Base-by-base conservation (phyloP, 2,329 filamentous ascomycete genomes). In the Cadophora sp. region DNA sequence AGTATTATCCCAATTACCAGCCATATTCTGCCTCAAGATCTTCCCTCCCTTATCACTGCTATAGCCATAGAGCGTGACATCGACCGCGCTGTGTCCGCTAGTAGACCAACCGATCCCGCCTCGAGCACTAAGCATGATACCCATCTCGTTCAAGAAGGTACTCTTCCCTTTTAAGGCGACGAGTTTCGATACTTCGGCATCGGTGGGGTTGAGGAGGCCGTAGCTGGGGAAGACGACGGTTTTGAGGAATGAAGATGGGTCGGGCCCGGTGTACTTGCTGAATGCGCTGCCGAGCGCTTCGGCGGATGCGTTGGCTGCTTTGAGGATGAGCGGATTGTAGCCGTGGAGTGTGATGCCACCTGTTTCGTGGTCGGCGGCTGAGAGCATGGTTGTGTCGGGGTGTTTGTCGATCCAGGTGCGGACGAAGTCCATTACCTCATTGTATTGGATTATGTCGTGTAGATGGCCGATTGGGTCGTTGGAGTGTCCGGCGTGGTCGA, bases 1-100 rank as follows among this genome's bases (percentile, higher is more conserved):
- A 0, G 62, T 64, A 27, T 64, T 58, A n/a, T 64, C 62, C 62
- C 62, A 64, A 50, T 64, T 64, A 3, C 62, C 62, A 4, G 51
- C 62, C 62, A 58, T 64, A n/a, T 64, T 59, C 13, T 33, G 24
- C 18, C 30, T 64, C 39, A 64, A 41, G 1, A 22, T 27, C 45
- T 51, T 62, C 11, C 59, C 50, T 27, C 43, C 53, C 22, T 59
- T 33, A 6, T 47, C 39, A 24, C 39, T 58, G 1, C n/a, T 22
- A 58, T 64, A 64, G 7, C 50, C 62, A 47, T 33, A 64, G 1
- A 64, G 51, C 39, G 51, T 58, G 16, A 58, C 53, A 45, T 64
- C 62, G 13, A 36, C 51, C 14, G 62, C 62, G 9, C 33, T 47
- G 27, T 64, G 51, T 24, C 48, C 62, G n/a, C 51, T 30, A 1